A percentile compares a stretch with the other conserved stretches of the same genome.
phyloP scores from a whole-genome alignment of 2,329 filamentous ascomycete genomes.

The Ascochyta rabiei region DNA sequence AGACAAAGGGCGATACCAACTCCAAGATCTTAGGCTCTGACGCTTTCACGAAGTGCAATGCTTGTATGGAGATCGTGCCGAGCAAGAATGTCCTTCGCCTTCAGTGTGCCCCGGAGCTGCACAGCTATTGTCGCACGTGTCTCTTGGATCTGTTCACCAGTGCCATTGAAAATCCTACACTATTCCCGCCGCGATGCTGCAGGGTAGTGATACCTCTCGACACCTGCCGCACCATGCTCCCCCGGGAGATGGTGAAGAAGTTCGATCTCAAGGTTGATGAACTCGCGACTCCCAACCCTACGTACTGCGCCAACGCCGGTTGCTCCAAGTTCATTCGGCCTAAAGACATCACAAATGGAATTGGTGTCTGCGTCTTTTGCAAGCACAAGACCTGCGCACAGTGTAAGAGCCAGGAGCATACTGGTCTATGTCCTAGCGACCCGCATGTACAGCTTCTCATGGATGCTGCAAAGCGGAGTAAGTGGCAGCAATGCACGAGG shows the following conservation, averaged over 20 bases:
- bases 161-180: constrained; percentile 16
- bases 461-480: constrained; percentile 20
- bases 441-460: constrained; percentile 21
- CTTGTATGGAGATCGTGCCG: constrained; percentile 8
- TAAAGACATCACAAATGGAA: constrained; percentile 11
- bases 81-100: constrained; percentile 7
- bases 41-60: neutral
- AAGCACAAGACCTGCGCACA: constrained; percentile 13
- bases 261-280: constrained; percentile 27
- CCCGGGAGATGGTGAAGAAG: constrained; percentile 9
- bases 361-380: constrained; percentile 21
- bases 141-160: constrained; percentile 27
- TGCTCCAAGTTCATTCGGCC: constrained; percentile 23
- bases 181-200: constrained; percentile 36
- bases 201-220: constrained; percentile 22
- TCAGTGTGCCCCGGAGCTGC: constrained; percentile 15
- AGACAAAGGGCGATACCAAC: neutral
- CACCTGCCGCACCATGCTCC: constrained; percentile 11
- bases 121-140: constrained; percentile 34
- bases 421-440: constrained; percentile 22
- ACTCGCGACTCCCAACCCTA: constrained; percentile 25
- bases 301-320: constrained; percentile 16
- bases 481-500: constrained; percentile 26
- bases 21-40: neutral
- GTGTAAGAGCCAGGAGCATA: constrained; percentile 20